Base-by-base conservation (phyloP, 2,329 filamentous ascomycete species). In the Diaporthe citri region DNA sequence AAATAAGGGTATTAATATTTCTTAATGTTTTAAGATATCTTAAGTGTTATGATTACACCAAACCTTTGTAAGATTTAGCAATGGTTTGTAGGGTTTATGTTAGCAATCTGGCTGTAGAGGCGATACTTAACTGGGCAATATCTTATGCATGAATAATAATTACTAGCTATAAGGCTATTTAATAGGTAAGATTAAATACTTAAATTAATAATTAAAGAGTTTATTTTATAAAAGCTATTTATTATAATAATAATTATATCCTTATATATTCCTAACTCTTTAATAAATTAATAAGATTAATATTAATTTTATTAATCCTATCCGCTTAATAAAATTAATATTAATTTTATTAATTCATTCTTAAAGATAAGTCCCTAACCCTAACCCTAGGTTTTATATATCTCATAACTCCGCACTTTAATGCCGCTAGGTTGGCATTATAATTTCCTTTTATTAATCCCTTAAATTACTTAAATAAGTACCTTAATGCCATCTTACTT, bases 141-240 rank as follows among this genome's bases (percentile, higher is more conserved):
- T 31, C 3, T 52, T 12, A 36, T 9, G 4, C 2, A 36, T 36
- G n/a, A n/a, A n/a, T n/a, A n/a, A 36, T 36, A 36, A 36, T 36
- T 36, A 36, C 10, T 56, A 56, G 20, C n/a, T 71, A 71, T 57
- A 56, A 55, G 7, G 34, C 20, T 25, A 71, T 25, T 39, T 55
- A 71, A 59, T 20, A 1, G 34, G 13, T n/a, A 6, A 39, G 4
- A 56, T 25, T 36, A 39, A 59, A 71, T 71, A 60, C 12, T 57
- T 43, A 59, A 28, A 71, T 71, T 28, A 71, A 57, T 36, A 57
- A 46, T 3, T 59, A 72, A 36, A 52, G 5, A 31, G 1, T 48
- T 10, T 72, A 57, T 57, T 57, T 22, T 57, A 57, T 57, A 36
- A 57, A 57, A 57, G 6, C 20, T 57, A 57, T 57, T 22, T 57